These are phyloP conservation scores for Tolypocladium ovalisporum DNA, from an alignment of 2,329 filamentous ascomycete species.

Conservation along the genomic window DNA sequence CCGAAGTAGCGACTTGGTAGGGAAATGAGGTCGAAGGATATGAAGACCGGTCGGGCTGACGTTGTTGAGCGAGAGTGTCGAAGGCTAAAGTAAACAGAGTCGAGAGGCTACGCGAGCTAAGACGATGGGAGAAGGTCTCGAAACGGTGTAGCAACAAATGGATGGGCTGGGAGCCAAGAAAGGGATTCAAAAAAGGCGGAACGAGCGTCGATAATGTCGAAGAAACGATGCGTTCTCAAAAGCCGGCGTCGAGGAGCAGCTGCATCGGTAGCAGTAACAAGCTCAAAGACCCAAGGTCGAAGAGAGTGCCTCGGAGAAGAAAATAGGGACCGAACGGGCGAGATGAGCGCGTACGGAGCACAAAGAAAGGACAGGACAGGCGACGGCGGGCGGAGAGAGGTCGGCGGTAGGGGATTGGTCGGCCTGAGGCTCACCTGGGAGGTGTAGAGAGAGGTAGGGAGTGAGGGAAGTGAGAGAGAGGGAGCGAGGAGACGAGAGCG, in stretches of 20 bases:
- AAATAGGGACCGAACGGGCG: conserved; percentile 12
- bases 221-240: conserved; percentile 14
- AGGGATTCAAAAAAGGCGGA: conserved; percentile 21
- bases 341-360: not conserved
- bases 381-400: conserved; percentile 6
- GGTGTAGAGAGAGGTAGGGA: conserved; percentile 15
- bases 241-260: conserved; percentile 12
- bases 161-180: conserved; percentile 8
- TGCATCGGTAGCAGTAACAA: conserved; percentile 16
- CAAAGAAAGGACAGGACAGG: conserved; percentile 6
- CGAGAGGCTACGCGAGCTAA: conserved; percentile 10
- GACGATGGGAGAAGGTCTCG: not conserved
- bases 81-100: conserved; percentile 4
- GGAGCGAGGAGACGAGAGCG: conserved; percentile 21
- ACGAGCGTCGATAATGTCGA: conserved; percentile 18
- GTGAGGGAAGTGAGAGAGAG: conserved; percentile 18
- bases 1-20: conserved; percentile 1
- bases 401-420: conserved; percentile 7
- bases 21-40: conserved; percentile 1
- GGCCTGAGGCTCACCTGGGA: conserved; percentile 6
- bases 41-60: conserved; percentile 2
- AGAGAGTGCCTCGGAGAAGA: conserved; percentile 13
- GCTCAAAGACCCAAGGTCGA: conserved; percentile 6
- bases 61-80: conserved; percentile 6
- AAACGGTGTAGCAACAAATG: not conserved